phyloP scores from a whole-genome alignment of 2,329 filamentous ascomycete species.

The Colletotrichum echinochloae region DNA sequence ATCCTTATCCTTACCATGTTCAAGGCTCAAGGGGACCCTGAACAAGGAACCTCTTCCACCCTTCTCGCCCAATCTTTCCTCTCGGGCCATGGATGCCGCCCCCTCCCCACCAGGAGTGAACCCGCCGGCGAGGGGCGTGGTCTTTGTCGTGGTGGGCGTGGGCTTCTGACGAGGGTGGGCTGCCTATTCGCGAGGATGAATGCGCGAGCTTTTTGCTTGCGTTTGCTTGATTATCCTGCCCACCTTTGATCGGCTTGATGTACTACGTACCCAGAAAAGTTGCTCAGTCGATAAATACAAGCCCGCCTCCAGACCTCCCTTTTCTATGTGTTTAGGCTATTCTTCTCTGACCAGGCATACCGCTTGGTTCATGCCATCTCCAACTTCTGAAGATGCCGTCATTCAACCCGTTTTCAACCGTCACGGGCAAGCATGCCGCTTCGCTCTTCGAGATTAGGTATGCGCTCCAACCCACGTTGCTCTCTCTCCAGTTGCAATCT shows the following conservation, averaged over 20 bases:
- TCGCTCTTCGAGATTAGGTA: conserved; percentile 71
- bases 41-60: conserved; percentile 33
- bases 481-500: conserved; percentile 16
- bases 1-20: conserved; percentile 34
- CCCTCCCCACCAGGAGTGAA: conserved; percentile 17
- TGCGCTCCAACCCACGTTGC: conserved; percentile 42
- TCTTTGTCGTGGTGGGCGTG: conserved; percentile 2
- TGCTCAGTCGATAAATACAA: conserved; percentile 39
- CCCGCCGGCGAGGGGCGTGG: conserved; percentile 18
- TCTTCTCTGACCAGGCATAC: conserved; percentile 51
- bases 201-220: conserved; percentile 29
- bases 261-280: conserved; percentile 33
- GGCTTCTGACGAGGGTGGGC: conserved; percentile 21
- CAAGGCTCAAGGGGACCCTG: conserved; percentile 36
- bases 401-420: conserved; percentile 67
- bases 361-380: conserved; percentile 68
- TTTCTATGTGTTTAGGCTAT: conserved; percentile 28
- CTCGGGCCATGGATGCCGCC: conserved; percentile 28
- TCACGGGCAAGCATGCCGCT: conserved; percentile 63
- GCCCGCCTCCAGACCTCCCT: conserved; percentile 35
- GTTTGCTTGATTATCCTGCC: conserved; percentile 26
- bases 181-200: conserved; percentile 36
- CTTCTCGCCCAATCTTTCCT: conserved; percentile 11
- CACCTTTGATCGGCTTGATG: conserved; percentile 35
- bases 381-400: conserved; percentile 63